These are phyloP conservation scores for Letharia lupina DNA, from an alignment of 495 filamentous ascomycete genomes.

Conservation along the genomic window DNA sequence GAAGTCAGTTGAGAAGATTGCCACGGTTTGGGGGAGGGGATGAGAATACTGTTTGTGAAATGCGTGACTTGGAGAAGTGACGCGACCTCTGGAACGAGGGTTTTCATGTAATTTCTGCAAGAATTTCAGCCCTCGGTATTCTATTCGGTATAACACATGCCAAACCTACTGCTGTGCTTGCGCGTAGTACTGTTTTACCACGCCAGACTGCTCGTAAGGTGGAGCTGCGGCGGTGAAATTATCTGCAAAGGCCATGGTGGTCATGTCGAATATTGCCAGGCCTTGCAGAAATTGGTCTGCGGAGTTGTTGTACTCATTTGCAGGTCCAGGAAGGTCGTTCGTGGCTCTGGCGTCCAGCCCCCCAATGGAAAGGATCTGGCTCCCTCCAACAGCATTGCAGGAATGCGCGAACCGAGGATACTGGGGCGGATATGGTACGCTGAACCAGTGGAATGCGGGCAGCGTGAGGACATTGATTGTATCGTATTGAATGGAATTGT, in stretches of 20 bases:
- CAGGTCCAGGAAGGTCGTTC: neutral
- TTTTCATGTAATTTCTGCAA: neutral
- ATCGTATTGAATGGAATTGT: slow-evolving; percentile 7
- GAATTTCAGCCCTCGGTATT: neutral
- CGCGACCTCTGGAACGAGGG: neutral
- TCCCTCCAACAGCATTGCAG: slow-evolving; percentile 14
- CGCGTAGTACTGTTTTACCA: slow-evolving; percentile 17
- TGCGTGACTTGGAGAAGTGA: slow-evolving; percentile 8
- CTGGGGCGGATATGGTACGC: slow-evolving; percentile 19
- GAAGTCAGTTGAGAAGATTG: neutral
- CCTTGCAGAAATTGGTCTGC: slow-evolving; percentile 18
- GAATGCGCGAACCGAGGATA: slow-evolving; percentile 14
- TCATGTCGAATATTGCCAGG: slow-evolving; percentile 23
- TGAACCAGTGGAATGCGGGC: slow-evolving; percentile 38
- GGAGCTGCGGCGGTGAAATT: slow-evolving; percentile 13
- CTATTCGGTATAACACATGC: neutral
- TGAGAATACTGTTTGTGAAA: slow-evolving; percentile 5
- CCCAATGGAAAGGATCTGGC: slow-evolving; percentile 21
- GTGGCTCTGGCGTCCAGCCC: slow-evolving; percentile 10
- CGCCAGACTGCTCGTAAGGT: slow-evolving; percentile 19
- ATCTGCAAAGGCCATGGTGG: slow-evolving; percentile 15
- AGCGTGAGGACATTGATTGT: slow-evolving; percentile 32
- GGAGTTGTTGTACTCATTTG: slow-evolving; percentile 4
- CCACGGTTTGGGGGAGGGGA: neutral
- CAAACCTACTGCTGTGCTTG: neutral